A percentile compares a stretch with the other conserved stretches of the same genome.
Evolutionary conservation across 768 basidiomycete species (phyloP).

Genomic region (Tulasnella sp.): DNA sequence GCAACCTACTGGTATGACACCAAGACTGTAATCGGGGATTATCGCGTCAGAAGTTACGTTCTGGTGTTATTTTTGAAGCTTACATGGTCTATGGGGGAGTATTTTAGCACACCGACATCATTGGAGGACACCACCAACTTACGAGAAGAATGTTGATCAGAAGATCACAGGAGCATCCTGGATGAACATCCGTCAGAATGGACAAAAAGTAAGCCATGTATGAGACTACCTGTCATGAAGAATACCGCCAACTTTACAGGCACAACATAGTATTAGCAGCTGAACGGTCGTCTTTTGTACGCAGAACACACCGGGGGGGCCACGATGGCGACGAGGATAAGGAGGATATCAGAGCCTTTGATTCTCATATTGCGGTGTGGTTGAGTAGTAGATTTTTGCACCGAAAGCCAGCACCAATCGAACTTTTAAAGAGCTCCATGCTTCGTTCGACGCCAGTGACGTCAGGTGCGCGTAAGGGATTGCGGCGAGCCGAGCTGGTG

Average conservation of each 20-base stretch:
- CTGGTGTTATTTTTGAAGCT: conserved; percentile 19
- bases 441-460: too few species aligned
- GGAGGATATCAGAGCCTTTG: conserved; percentile 58
- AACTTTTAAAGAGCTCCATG: too few species aligned
- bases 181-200: conserved; percentile 37
- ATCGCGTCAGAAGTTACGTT: neutral
- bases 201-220: neutral
- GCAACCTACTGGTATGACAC: conserved; percentile 13
- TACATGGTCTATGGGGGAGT: conserved; percentile 40
- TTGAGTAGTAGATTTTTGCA: too few species aligned
- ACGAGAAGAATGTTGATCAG: conserved; percentile 63
- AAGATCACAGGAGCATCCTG: conserved; percentile 76
- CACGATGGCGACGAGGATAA: conserved; percentile 69
- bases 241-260: conserved; percentile 40
- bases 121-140: neutral
- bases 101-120: neutral
- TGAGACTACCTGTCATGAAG: conserved; percentile 31
- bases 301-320: conserved; percentile 40
- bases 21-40: neutral
- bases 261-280: neutral
- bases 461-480: too few species aligned
- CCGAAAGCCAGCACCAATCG: too few species aligned
- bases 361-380: conserved; percentile 28
- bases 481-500: too few species aligned
- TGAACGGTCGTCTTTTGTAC: neutral